Percentiles rank a stretch among this genome's conserved stretches.
Conservation (phyloP, 2,329 filamentous ascomycete species). For the Alternaria postmessia region DNA sequence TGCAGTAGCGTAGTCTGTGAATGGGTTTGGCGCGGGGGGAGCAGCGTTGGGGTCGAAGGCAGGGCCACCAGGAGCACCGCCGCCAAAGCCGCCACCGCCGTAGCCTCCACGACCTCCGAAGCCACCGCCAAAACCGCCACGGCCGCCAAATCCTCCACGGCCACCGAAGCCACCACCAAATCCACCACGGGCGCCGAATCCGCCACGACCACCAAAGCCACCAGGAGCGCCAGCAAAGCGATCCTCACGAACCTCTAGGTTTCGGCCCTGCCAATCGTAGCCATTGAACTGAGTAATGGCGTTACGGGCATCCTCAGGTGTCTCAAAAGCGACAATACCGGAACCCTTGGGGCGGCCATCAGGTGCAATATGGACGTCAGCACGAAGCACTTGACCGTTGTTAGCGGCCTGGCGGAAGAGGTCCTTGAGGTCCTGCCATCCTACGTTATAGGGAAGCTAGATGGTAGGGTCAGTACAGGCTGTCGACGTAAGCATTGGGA, state of each 20-base stretch:
- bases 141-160: constrained; percentile 57
- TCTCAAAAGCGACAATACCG: constrained; percentile 96
- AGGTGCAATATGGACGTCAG: constrained; percentile 90
- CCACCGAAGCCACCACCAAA: constrained; percentile 45
- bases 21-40: constrained; percentile 78
- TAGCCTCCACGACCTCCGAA: constrained; percentile 48
- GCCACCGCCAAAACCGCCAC: constrained; percentile 64
- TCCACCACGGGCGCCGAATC: constrained; percentile 40
- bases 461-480: constrained; percentile 44
- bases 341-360: constrained; percentile 96
- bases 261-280: constrained; percentile 96
- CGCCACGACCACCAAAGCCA: constrained; percentile 48
- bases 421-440: constrained; percentile 99
- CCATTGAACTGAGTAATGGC: constrained; percentile 98
- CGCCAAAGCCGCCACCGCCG: constrained; percentile 49
- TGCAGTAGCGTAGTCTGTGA: constrained; percentile 90
- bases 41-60: constrained; percentile 59
- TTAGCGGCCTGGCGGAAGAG: constrained; percentile 86
- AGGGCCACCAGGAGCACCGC: constrained; percentile 48
- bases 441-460: constrained; percentile 95
- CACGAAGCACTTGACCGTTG: constrained; percentile 75
- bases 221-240: constrained; percentile 76
- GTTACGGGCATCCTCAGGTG: constrained; percentile 90
- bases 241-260: constrained; percentile 94
- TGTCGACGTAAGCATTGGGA: constrained; percentile 28